Evolutionary conservation across 2,329 filamentous ascomycete species (phyloP), one percentile per base, ranked within the genome.

Genomic region (Clathrospora elynae): DNA sequence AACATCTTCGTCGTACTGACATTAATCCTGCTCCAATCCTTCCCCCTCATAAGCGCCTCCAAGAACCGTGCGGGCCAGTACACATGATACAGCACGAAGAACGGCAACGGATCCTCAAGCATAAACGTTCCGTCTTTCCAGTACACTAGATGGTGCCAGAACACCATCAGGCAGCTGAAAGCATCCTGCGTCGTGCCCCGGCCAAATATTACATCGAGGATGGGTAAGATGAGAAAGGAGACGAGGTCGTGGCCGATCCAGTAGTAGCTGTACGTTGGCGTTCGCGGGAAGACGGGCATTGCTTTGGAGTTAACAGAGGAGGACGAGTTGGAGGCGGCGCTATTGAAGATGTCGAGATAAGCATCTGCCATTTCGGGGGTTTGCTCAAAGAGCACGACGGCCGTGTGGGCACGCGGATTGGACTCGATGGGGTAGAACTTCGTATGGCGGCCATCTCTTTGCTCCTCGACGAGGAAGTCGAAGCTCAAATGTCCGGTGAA

Each of bases 401-500:
- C 85, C 0, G 85, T 88, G 55, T 88, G 85, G 0, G 81, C 82
- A 10, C 85, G 73, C 0, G 85, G 85, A 42, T 88, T 88, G 59
- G 85, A 88, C 60, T 88, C 85, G 42, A 88, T 88, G 0, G 84
- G 83, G 51, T 82, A 85, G 2, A 88, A 62, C 18, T 55, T 59
- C 9, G 72, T 57, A 52, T 67, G 53, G 10, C 58, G 40, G 22
- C 61, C 35, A 30, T 75, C 65, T 30, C 77, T 22, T 13, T 55
- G 45, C 18, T 57, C 38, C 33, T 81, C 76, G 2, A 86, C 78
- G 52, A 90, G 71, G 49, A 91, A 85, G 62, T 88, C 84, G 39
- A 91, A 85, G 12, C 80, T 85, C 20, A 90, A 64, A 61, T 91
- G 88, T 0, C 87, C 87, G 0, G 85, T 89, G 58, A 87, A 72